Base-by-base conservation (phyloP, 352 stramenopile genomes). In the Chrysophaeum taylorii region DNA sequence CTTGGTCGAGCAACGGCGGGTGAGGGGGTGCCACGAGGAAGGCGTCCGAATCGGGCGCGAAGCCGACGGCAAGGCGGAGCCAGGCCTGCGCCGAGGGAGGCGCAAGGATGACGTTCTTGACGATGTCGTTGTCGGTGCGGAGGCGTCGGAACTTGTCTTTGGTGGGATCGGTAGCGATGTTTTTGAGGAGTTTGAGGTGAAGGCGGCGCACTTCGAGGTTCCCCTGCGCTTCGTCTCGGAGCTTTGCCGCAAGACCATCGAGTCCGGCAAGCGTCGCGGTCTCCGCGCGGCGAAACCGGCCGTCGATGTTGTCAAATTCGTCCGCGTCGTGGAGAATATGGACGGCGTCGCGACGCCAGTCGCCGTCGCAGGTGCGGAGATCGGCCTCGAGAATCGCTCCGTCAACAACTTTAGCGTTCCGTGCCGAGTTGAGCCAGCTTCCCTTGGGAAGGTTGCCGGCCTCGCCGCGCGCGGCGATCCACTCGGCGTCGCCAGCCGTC, bases 401-500 rank as follows among this genome's bases (percentile, higher is more conserved):
- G 33, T 7, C 27, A 5, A 45, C 57, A n/a, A n/a, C n/a, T 1
- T 5, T 2, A 9, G 35, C 57, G 35, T 66, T 15, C 27, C n/a
- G 33, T 2, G 57, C 31, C 33, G 33, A 45, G 5, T 45, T 16
- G 1, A 18, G 2, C 57, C 57, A 66, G 12, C 33, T 45, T 2
- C 57, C 57, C 12, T 18, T 36, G 14, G 57, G 57, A 2, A 66
- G 18, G 45, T 5, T 5, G 4, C 57, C 57, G 57, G 18, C 57
- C 57, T 66, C 57, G 57, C 57, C 57, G 33, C 57, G 31, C 9
- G 33, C 36, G 31, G 9, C 18, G 36, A 66, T 66, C 57, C 57
- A 66, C 16, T 15, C 36, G 33, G 57, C 57, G 57, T 66, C 57
- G 57, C 57, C 57, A 9, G 31, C 18, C 15, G 31, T 25, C 2